Conservation (phyloP, 495 filamentous ascomycete species). For the Tuber indicum region DNA sequence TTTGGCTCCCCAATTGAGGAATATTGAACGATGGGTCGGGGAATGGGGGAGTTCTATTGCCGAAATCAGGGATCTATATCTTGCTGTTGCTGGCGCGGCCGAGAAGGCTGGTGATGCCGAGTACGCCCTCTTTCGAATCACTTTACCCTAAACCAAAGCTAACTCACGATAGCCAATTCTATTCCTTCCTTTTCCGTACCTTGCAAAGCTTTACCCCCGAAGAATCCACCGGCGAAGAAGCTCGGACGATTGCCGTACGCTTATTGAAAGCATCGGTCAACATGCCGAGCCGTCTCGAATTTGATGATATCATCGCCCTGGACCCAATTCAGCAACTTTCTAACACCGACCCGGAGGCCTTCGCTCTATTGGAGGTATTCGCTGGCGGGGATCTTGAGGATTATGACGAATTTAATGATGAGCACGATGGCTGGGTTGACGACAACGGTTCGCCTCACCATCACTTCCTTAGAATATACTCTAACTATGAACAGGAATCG, state of each 20-base stretch:
- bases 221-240: slow-evolving; percentile 60
- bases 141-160: slow-evolving; percentile 17
- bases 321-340: slow-evolving; percentile 80
- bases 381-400: slow-evolving; percentile 85
- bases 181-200: slow-evolving; percentile 74
- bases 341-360: slow-evolving; percentile 71
- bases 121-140: slow-evolving; percentile 43
- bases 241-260: slow-evolving; percentile 73
- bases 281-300: slow-evolving; percentile 75
- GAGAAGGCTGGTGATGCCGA: slow-evolving; percentile 68
- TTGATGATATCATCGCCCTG: slow-evolving; percentile 82
- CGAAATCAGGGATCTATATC: slow-evolving; percentile 71
- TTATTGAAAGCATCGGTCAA: slow-evolving; percentile 76
- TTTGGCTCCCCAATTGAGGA: slow-evolving; percentile 68
- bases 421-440: slow-evolving; percentile 73
- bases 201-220: slow-evolving; percentile 75
- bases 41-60: slow-evolving; percentile 78
- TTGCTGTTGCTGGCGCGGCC: slow-evolving; percentile 70
- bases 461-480: background rate
- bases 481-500: slow-evolving; percentile 38
- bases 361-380: slow-evolving; percentile 91
- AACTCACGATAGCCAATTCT: slow-evolving; percentile 52
- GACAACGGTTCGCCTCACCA: slow-evolving; percentile 50
- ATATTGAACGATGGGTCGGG: slow-evolving; percentile 70
- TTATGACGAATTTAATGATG: slow-evolving; percentile 85